These are phyloP conservation scores for Geosmithia putterillii DNA, from an alignment of 2,329 filamentous ascomycete species.

Conservation along the genomic window DNA sequence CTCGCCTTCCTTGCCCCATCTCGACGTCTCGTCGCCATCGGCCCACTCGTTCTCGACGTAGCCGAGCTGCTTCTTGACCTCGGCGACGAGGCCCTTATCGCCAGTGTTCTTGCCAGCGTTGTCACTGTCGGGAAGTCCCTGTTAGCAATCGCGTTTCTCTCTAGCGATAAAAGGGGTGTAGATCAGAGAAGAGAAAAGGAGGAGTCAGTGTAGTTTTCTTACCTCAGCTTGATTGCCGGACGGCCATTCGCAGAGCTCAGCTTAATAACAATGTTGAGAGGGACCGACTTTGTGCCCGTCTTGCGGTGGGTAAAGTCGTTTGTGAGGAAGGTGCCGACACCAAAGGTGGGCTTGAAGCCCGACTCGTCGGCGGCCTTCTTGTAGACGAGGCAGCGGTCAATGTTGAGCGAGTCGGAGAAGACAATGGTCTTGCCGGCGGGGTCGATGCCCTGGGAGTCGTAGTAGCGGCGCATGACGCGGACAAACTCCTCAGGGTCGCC, in stretches of 20 bases:
- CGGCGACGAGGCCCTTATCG: conserved; percentile 62
- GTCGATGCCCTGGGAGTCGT: conserved; percentile 56
- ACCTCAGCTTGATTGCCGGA: conserved; percentile 79
- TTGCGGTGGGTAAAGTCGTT: conserved; percentile 75
- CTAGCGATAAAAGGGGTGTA: too few relatives aligned
- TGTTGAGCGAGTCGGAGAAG: conserved; percentile 89
- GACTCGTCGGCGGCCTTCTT: conserved; percentile 69
- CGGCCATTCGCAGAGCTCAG: conserved; percentile 72
- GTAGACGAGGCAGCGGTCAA: conserved; percentile 84
- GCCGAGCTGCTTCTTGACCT: conserved; percentile 75
- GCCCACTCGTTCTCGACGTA: conserved; percentile 80
- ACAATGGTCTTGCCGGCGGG: conserved; percentile 78
- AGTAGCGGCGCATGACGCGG: conserved; percentile 68
- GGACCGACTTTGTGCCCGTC: conserved; percentile 71
- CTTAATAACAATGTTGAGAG: conserved; percentile 97
- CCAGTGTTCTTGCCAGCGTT: conserved; percentile 94
- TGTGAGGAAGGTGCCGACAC: conserved; percentile 89
- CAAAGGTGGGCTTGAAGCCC: conserved; percentile 79
- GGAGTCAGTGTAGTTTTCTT: too few relatives aligned
- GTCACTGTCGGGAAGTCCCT: conserved; percentile 40
- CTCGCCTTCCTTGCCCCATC: conserved; percentile 54
- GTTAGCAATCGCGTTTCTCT: background rate
- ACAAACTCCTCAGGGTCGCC: conserved; percentile 75
- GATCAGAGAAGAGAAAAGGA: background rate
- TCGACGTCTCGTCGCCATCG: conserved; percentile 68